These are phyloP conservation scores for Cladosporium sphaerospermum DNA, from an alignment of 2,329 filamentous ascomycete species.

Conservation along the genomic window DNA sequence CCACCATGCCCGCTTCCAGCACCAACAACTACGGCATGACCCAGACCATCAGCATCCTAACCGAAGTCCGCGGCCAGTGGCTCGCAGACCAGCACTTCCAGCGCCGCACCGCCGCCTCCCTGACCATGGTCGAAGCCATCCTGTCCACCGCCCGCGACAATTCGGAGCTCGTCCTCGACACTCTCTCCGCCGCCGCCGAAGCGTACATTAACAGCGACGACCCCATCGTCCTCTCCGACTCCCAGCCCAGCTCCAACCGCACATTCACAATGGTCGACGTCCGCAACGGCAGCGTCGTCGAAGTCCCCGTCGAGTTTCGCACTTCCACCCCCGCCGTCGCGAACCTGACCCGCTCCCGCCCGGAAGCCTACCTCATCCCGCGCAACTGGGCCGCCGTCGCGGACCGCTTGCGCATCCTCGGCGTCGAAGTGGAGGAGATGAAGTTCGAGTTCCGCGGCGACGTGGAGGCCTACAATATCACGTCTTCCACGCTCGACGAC, in stretches of 20 bases:
- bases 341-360: slow-evolving; percentile 19
- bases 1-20: slow-evolving; percentile 15
- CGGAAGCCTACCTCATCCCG: slow-evolving; percentile 24
- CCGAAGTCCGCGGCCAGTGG: slow-evolving; percentile 17
- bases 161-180: slow-evolving; percentile 19
- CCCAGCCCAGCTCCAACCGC: slow-evolving; percentile 15
- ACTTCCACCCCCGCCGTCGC: slow-evolving; percentile 17
- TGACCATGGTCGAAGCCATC: slow-evolving; percentile 15
- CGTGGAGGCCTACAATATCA: slow-evolving; percentile 22
- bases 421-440: slow-evolving; percentile 21
- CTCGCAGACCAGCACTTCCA: slow-evolving; percentile 20
- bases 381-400: slow-evolving; percentile 20
- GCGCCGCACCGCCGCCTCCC: slow-evolving; percentile 16
- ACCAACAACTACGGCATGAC: slow-evolving; percentile 17
- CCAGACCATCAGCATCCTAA: slow-evolving; percentile 16
- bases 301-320: slow-evolving; percentile 15
- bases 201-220: slow-evolving; percentile 19
- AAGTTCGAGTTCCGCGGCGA: slow-evolving; percentile 17
- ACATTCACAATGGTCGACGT: slow-evolving; percentile 20
- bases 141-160: slow-evolving; percentile 14
- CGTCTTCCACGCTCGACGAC: slow-evolving; percentile 15
- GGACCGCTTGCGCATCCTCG: slow-evolving; percentile 19
- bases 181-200: slow-evolving; percentile 13
- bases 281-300: slow-evolving; percentile 13
- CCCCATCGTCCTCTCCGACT: slow-evolving; percentile 21